Conservation (phyloP, 169 alveolate species). For the Plasmodium malariae region DNA sequence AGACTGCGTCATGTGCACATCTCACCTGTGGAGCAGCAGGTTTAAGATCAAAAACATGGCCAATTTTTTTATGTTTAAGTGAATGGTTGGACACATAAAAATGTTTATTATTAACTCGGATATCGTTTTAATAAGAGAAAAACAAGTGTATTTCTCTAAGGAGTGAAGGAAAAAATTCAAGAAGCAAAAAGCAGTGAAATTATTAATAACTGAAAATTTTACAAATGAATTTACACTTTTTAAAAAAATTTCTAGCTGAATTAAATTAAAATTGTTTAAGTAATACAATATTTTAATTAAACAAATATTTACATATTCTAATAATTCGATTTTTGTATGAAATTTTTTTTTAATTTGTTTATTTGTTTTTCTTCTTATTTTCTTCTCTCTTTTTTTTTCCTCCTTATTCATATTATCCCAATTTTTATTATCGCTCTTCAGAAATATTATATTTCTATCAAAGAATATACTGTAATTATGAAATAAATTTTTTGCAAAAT, state of each 20-base stretch:
- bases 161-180: slow-evolving; percentile 28
- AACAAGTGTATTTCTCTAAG: slow-evolving; percentile 25
- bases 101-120: slow-evolving; percentile 58
- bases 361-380: slow-evolving; percentile 23
- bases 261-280: slow-evolving; percentile 66
- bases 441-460: slow-evolving; percentile 49
- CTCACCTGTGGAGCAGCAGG: slow-evolving; percentile 47
- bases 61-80: slow-evolving; percentile 34
- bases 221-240: slow-evolving; percentile 68
- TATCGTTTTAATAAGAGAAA: slow-evolving; percentile 53
- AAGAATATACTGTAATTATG: slow-evolving; percentile 54
- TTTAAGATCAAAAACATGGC: slow-evolving; percentile 47
- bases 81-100: slow-evolving; percentile 39
- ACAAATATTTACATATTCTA: slow-evolving; percentile 67
- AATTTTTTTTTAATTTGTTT: slow-evolving; percentile 50
- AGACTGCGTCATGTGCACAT: too few species aligned
- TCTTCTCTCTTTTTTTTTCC: slow-evolving; percentile 1
- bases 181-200: slow-evolving; percentile 69
- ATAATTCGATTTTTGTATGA: slow-evolving; percentile 59
- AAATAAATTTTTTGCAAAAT: slow-evolving; percentile 46
- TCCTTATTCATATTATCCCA: not conserved
- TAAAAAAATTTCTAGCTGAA: slow-evolving; percentile 65
- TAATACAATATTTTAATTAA: slow-evolving; percentile 70
- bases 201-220: slow-evolving; percentile 47
- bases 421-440: not conserved